These are phyloP conservation scores for Vinca minor DNA, from an alignment of 257 asterid genomes.

Conservation along the genomic window DNA sequence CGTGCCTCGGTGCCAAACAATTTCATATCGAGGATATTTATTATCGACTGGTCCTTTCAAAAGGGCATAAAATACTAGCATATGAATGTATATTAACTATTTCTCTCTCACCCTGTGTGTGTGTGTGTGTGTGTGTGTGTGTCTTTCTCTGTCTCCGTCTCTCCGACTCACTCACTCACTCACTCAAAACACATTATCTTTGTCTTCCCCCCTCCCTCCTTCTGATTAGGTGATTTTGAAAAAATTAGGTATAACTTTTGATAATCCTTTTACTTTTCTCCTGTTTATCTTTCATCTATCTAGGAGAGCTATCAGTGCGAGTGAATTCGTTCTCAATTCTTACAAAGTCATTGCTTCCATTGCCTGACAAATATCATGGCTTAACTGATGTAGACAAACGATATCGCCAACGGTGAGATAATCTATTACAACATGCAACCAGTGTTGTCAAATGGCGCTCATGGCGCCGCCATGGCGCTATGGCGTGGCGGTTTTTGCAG, in stretches of 20 bases:
- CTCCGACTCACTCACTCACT: too few relatives aligned
- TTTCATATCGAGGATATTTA: background rate
- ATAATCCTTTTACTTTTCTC: background rate
- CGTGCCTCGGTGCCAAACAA: background rate
- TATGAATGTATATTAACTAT: background rate
- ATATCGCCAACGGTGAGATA: conserved; percentile 79
- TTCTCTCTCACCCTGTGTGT: too few relatives aligned
- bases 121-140: too few relatives aligned
- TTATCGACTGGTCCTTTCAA: too few relatives aligned
- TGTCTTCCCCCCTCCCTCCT: too few relatives aligned
- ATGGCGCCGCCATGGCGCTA: too few relatives aligned
- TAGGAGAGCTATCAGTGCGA: conserved; percentile 87
- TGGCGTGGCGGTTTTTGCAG: too few relatives aligned
- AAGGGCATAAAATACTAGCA: background rate
- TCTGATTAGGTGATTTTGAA: background rate
- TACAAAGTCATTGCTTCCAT: conserved; percentile 85
- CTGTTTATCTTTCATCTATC: background rate
- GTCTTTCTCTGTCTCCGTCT: too few relatives aligned
- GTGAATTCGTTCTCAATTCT: conserved; percentile 75
- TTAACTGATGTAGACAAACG: conserved; percentile 90
- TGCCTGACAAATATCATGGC: conserved; percentile 98
- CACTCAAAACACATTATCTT: too few relatives aligned
- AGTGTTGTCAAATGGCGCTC: too few relatives aligned
- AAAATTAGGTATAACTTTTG: background rate
- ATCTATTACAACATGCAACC: conserved; percentile 7